A percentile compares a stretch with the other conserved stretches of the same genome.
Evolutionary conservation across 2,329 filamentous ascomycete genomes (phyloP).

Genomic region (Ascochyta rabiei): DNA sequence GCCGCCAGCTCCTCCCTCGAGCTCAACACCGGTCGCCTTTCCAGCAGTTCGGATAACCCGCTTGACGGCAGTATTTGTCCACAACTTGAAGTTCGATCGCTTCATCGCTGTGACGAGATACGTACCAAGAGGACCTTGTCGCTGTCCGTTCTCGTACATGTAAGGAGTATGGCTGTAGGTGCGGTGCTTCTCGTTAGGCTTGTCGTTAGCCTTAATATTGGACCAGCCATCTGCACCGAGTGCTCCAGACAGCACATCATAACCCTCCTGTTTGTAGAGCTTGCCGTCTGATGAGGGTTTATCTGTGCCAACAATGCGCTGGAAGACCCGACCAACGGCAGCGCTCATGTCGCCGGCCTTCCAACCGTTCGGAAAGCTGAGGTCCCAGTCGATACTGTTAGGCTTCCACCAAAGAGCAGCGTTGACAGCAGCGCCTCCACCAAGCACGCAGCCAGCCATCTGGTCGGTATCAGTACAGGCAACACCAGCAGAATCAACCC

Average conservation of each 20-base stretch:
- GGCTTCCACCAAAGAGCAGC: slow-evolving; percentile 73
- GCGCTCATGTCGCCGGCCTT: slow-evolving; percentile 66
- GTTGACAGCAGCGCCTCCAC: slow-evolving; percentile 71
- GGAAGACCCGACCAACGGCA: slow-evolving; percentile 68
- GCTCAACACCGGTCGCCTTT: slow-evolving; percentile 69
- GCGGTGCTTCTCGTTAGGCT: slow-evolving; percentile 68
- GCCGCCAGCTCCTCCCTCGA: slow-evolving; percentile 67
- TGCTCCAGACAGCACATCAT: slow-evolving; percentile 65
- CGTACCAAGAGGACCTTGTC: slow-evolving; percentile 72
- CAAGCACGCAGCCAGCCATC: slow-evolving; percentile 74
- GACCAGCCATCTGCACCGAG: slow-evolving; percentile 67
- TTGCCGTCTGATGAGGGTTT: slow-evolving; percentile 69
- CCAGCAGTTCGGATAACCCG: slow-evolving; percentile 69
- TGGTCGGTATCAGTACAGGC: slow-evolving; percentile 73
- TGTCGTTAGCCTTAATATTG: slow-evolving; percentile 64
- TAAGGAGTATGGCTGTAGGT: slow-evolving; percentile 69
- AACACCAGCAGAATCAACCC: slow-evolving; percentile 66
- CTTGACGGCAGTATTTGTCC: slow-evolving; percentile 69
- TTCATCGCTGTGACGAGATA: slow-evolving; percentile 69
- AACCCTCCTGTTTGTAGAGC: slow-evolving; percentile 71
- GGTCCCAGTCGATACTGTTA: slow-evolving; percentile 70
- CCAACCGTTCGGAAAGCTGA: slow-evolving; percentile 76
- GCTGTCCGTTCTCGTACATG: slow-evolving; percentile 70
- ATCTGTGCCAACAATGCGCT: slow-evolving; percentile 72
- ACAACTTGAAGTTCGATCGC: slow-evolving; percentile 69